Evolutionary conservation across 2,329 filamentous ascomycete genomes (phyloP).

Genomic region (Fusarium hostae): DNA sequence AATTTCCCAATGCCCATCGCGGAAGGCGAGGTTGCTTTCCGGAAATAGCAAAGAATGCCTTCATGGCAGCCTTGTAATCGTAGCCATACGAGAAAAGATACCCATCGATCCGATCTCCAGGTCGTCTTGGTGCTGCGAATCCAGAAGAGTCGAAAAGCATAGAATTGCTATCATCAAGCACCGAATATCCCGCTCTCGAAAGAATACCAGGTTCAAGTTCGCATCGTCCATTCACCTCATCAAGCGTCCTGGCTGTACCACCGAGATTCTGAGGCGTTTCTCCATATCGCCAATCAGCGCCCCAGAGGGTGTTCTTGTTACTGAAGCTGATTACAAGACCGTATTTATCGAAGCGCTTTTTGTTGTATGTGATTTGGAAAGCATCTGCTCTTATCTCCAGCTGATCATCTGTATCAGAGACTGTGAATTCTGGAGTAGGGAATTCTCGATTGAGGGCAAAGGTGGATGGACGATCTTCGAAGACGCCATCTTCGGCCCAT

Average conservation of each 20-base stretch:
- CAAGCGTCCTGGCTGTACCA: constrained; percentile 65
- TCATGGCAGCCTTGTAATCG: constrained; percentile 65
- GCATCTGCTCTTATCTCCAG: constrained; percentile 66
- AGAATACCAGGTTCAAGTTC: constrained; percentile 62
- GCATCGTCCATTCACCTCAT: constrained; percentile 62
- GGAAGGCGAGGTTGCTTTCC: constrained; percentile 66
- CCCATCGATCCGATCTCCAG: constrained; percentile 63
- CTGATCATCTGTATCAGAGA: constrained; percentile 56
- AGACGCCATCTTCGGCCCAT: constrained; percentile 68
- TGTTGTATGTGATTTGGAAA: constrained; percentile 69
- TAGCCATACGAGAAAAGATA: constrained; percentile 70
- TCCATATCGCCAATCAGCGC: constrained; percentile 57
- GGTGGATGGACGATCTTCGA: constrained; percentile 71
- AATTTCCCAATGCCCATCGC: constrained; percentile 70
- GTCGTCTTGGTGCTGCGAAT: constrained; percentile 60
- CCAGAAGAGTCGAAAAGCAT: constrained; percentile 67
- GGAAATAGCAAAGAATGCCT: constrained; percentile 65
- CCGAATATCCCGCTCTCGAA: constrained; percentile 61
- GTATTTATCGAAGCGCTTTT: constrained; percentile 62
- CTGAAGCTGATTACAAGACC: constrained; percentile 60
- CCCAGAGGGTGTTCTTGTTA: constrained; percentile 56
- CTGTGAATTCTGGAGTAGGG: constrained; percentile 56
- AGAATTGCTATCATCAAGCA: constrained; percentile 63
- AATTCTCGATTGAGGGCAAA: constrained; percentile 67
- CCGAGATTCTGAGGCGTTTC: constrained; percentile 54